Percentiles rank a stretch among this genome's conserved stretches.
These are phyloP conservation scores for Trichocladium antarcticum DNA, from an alignment of 495 filamentous ascomycete species.

Conservation along the genomic window DNA sequence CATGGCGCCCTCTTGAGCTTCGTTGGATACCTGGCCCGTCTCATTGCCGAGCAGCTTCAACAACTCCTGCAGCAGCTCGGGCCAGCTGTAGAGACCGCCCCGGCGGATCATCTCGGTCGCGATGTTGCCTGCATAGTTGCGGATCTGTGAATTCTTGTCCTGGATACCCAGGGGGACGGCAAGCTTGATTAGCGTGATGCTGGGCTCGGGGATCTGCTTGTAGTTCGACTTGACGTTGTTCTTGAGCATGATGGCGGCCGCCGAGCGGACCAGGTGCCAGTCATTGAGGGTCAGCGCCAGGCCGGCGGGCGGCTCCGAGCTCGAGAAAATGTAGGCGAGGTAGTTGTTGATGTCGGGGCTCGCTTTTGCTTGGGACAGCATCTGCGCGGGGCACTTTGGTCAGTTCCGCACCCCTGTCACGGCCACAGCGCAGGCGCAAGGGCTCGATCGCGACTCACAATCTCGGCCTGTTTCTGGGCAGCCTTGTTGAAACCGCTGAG, in stretches of 20 bases:
- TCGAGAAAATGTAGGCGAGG: constrained; percentile 79
- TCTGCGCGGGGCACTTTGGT: constrained; percentile 40
- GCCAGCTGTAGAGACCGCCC: constrained; percentile 83
- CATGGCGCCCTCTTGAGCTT: constrained; percentile 88
- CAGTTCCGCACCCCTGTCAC: constrained; percentile 1
- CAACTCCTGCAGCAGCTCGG: constrained; percentile 74
- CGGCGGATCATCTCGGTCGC: constrained; percentile 86
- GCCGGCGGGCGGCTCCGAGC: constrained; percentile 46
- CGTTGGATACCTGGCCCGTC: constrained; percentile 49
- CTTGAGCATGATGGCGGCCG: constrained; percentile 88
- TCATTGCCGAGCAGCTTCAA: constrained; percentile 64
- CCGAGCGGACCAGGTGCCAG: constrained; percentile 67
- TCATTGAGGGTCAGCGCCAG: constrained; percentile 45
- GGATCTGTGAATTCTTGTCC: constrained; percentile 71
- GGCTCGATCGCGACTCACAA: constrained; percentile 31
- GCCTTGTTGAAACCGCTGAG: constrained; percentile 67
- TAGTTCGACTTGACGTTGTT: constrained; percentile 70
- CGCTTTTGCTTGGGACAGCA: constrained; percentile 82
- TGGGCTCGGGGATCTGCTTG: constrained; percentile 56
- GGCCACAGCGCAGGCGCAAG: constrained; percentile 1
- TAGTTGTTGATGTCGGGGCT: constrained; percentile 97
- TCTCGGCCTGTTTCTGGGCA: constrained; percentile 75
- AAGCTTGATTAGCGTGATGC: constrained; percentile 64
- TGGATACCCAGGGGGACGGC: constrained; percentile 66
- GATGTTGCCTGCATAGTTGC: constrained; percentile 81